Evolutionary conservation across 495 filamentous ascomycete species (phyloP).

Genomic region (Aspergillus hancockii): DNA sequence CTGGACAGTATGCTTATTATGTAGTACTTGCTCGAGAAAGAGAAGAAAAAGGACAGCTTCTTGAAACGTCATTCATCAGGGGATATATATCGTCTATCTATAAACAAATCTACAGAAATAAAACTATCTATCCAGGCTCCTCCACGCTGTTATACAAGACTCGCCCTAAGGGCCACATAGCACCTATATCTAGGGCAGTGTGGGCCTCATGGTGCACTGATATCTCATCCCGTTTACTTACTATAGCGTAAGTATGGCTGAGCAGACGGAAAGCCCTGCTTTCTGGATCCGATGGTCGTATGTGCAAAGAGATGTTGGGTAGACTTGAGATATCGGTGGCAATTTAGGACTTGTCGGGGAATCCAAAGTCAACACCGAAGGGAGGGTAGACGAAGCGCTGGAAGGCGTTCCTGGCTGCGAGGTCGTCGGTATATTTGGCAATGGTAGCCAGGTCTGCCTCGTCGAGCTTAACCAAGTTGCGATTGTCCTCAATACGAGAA

Average conservation of each 20-base stretch:
- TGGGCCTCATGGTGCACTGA: neutral
- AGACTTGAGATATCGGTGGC: neutral
- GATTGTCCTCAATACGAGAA: conserved; percentile 72
- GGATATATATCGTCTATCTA: conserved; percentile 4
- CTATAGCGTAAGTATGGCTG: neutral
- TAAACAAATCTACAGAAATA: neutral
- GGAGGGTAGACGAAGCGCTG: conserved; percentile 76
- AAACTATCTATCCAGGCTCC: neutral
- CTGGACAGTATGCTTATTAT: neutral
- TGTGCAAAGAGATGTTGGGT: neutral
- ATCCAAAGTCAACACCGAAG: conserved; percentile 76
- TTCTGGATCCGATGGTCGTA: neutral
- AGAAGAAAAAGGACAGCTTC: neutral
- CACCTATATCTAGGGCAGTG: neutral
- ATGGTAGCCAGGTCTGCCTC: conserved; percentile 65
- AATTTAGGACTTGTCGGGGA: conserved; percentile 64
- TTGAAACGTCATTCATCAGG: conserved; percentile 1
- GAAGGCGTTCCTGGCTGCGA: conserved; percentile 61
- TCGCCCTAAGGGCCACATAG: neutral
- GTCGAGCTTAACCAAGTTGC: conserved; percentile 67
- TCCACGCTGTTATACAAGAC: conserved; percentile 3
- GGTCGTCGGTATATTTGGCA: conserved; percentile 55
- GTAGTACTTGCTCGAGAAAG: neutral
- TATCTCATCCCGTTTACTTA: neutral
- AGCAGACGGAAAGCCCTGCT: neutral